These are phyloP conservation scores for Glomus cerebriforme DNA, from an alignment of 192 early-diverging fungal species.

Conservation along the genomic window DNA sequence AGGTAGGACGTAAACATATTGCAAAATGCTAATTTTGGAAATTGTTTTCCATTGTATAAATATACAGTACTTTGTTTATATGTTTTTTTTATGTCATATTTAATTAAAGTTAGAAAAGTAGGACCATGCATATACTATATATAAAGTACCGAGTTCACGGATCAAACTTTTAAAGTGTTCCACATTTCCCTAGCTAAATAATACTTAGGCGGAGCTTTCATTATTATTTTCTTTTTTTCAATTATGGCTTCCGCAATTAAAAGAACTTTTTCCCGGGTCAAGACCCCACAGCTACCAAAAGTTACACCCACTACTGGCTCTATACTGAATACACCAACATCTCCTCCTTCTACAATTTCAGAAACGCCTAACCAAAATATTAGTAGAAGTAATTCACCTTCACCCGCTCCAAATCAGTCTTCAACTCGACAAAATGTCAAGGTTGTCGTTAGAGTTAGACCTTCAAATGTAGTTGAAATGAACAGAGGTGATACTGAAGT, in stretches of 20 bases:
- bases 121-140: neutral
- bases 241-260: neutral
- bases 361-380: neutral
- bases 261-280: neutral
- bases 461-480: conserved; percentile 63
- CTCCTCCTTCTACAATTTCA: neutral
- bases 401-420: neutral
- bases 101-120: neutral
- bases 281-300: conserved; percentile 1
- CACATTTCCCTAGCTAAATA: too few species aligned
- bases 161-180: neutral
- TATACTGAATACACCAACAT: neutral
- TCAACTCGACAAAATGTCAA: conserved; percentile 53
- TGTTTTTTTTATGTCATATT: neutral
- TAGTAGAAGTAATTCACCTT: neutral
- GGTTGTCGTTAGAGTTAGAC: conserved; percentile 74
- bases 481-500: conserved; percentile 47
- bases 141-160: neutral
- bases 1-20: neutral
- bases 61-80: neutral
- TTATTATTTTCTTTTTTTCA: neutral
- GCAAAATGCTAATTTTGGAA: neutral
- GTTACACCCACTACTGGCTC: neutral
- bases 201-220: neutral
- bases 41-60: neutral